Evolutionary conservation across 1,284 basidiomycete genomes (phyloP).

Genomic region (Cutaneotrichosporon dermatis): DNA sequence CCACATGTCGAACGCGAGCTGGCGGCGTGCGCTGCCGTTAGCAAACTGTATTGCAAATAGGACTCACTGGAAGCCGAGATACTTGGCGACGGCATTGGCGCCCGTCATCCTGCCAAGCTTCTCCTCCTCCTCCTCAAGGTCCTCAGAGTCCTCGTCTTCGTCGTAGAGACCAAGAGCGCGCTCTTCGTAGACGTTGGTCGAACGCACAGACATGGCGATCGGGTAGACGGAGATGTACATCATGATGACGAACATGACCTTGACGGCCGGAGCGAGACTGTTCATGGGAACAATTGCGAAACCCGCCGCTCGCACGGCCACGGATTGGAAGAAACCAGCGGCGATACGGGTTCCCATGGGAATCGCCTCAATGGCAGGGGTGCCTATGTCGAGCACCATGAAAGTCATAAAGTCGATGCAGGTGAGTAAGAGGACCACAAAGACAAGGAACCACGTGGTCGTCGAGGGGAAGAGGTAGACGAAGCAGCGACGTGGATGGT

Average conservation of each 20-base stretch:
- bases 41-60: background rate
- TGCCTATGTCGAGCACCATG: constrained; percentile 82
- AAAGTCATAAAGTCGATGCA: constrained; percentile 84
- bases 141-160: constrained; percentile 51
- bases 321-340: constrained; percentile 64
- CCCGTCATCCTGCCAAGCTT: constrained; percentile 41
- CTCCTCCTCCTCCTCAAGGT: constrained; percentile 43
- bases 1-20: constrained; percentile 92
- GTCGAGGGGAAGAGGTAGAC: constrained; percentile 92
- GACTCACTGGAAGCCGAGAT: constrained; percentile 48
- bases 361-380: constrained; percentile 63
- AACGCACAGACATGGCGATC: constrained; percentile 69
- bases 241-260: constrained; percentile 56
- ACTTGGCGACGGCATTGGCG: constrained; percentile 47
- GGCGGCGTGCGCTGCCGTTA: constrained; percentile 59
- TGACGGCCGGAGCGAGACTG: constrained; percentile 73
- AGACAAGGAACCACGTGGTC: constrained; percentile 87
- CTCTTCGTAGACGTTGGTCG: constrained; percentile 98
- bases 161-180: constrained; percentile 72
- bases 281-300: constrained; percentile 71
- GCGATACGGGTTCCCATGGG: constrained; percentile 64
- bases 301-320: constrained; percentile 79
- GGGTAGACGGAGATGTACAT: constrained; percentile 59
- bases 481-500: constrained; percentile 82
- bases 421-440: constrained; percentile 65